Base-by-base conservation (phyloP, 2,329 filamentous ascomycete genomes). In the Zasmidium citrigriseum region DNA sequence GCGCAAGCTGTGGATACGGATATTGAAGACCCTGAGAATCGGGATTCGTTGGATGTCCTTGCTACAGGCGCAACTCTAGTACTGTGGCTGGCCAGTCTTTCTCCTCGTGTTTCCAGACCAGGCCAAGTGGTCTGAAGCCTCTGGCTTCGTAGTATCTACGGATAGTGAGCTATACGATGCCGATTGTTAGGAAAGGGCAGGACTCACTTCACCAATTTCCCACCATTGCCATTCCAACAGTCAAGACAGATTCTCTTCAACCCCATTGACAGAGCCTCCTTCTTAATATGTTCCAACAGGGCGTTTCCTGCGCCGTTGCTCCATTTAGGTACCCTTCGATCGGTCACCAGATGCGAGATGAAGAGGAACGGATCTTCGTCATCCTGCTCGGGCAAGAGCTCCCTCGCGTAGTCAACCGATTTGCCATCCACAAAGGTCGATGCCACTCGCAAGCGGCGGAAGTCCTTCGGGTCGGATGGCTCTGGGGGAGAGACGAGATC, bases 301-400 rank as follows among this genome's bases (percentile, higher is more conserved):
- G 18, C 54, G 20, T 52, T 23, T 11, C 58, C 61, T 9, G 58
- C 49, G 16, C 55, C 58, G 48, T 56, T 58, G 34, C 58, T 56
- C 1, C 51, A 21, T 5, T 14, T 5, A n/a, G 53, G 54, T 1
- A 41, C 48, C 22, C 56, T 44, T 16, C 62, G 54, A 38, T 59
- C 54, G 9, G 59, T 54, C 18, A 60, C 57, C 14, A 58, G 45
- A 29, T 56, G 55, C 22, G 56, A 22, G n/a, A 64, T 46, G 41
- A 58, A 60, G 3, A 58, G 12, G 16, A 58, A 64, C 24, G 59
- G 55, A 21, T 58, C 48, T 4, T 48, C 10, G 2, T 46, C 20
- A 34, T 58, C 57, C 24, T 70, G 47, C 46, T 93, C 75, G 82
- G 92, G 58, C 88, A 89, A 72, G 84, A 89, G 59, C 83, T 86